phyloP scores from a whole-genome alignment of 1,139 yeast species.

The Pichia cactophila region DNA sequence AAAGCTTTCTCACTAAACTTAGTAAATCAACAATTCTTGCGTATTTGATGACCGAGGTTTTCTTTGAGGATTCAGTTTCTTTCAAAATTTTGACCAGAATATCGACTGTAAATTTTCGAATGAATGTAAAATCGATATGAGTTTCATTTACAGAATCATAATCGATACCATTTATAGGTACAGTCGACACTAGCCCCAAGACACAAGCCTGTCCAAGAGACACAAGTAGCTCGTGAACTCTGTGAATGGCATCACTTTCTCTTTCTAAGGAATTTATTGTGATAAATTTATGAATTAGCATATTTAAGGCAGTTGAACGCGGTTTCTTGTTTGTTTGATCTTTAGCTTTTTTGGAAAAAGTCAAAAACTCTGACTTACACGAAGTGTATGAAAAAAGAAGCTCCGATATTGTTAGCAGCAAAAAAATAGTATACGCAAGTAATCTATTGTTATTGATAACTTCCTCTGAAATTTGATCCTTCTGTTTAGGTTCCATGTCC shows the following conservation, averaged over 20 bases:
- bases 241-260: conserved; percentile 30
- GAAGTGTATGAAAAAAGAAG: conserved; percentile 70
- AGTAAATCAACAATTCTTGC: conserved; percentile 52
- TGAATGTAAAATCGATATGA: conserved; percentile 63
- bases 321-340: conserved; percentile 43
- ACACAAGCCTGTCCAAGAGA: conserved; percentile 47
- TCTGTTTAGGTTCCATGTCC: conserved; percentile 17
- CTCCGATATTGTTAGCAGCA: conserved; percentile 64
- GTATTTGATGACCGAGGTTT: conserved; percentile 36
- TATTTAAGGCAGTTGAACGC: conserved; percentile 68
- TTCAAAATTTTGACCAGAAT: conserved; percentile 54
- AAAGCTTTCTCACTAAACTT: conserved; percentile 41
- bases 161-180: conserved; percentile 29
- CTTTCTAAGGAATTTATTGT: conserved; percentile 41
- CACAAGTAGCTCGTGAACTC: conserved; percentile 40
- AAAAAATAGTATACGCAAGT: conserved; percentile 59
- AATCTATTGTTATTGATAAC: conserved; percentile 31
- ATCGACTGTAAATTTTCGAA: conserved; percentile 70
- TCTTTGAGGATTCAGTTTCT: conserved; percentile 37
- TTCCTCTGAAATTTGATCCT: conserved; percentile 18
- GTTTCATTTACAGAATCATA: conserved; percentile 38
- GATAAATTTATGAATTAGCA: conserved; percentile 68
- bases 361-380: conserved; percentile 74
- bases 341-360: conserved; percentile 55
- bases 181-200: conserved; percentile 53